Percentiles rank a stretch among this genome's conserved stretches.
phyloP scores from a whole-genome alignment of 2,329 filamentous ascomycete genomes.

The Colletotrichum simmondsii region DNA sequence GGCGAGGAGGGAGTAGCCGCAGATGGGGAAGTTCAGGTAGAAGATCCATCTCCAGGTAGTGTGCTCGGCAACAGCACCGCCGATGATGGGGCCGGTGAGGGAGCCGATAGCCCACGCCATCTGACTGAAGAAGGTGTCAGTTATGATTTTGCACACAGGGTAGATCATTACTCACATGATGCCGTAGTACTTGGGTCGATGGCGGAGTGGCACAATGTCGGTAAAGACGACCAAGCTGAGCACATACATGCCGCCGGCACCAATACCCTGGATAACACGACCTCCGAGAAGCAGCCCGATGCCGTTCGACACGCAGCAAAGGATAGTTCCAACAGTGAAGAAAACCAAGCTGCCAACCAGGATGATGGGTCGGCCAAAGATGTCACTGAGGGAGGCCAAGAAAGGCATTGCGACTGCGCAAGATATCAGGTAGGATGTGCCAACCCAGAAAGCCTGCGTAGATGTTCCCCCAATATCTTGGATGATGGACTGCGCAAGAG shows the following conservation, averaged over 20 bases:
- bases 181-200: slow-evolving; percentile 53
- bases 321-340: slow-evolving; percentile 55
- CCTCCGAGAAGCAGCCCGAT: slow-evolving; percentile 49
- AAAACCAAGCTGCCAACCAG: slow-evolving; percentile 47
- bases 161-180: slow-evolving; percentile 42
- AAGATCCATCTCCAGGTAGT: slow-evolving; percentile 60
- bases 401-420: slow-evolving; percentile 43
- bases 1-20: slow-evolving; percentile 50
- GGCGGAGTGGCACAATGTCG: slow-evolving; percentile 53
- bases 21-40: slow-evolving; percentile 58
- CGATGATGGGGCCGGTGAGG: slow-evolving; percentile 52
- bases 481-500: slow-evolving; percentile 36
- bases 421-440: slow-evolving; percentile 41
- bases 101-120: slow-evolving; percentile 53
- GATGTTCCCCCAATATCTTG: slow-evolving; percentile 39
- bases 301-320: slow-evolving; percentile 47
- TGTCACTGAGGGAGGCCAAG: slow-evolving; percentile 45
- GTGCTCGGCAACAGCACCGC: slow-evolving; percentile 47
- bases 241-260: slow-evolving; percentile 54
- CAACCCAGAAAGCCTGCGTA: slow-evolving; percentile 43
- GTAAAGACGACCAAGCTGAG: slow-evolving; percentile 52
- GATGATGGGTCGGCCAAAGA: slow-evolving; percentile 48
- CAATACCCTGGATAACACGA: slow-evolving; percentile 52
- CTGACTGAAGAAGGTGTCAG: slow-evolving; percentile 34
- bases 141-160: too few species aligned